Evolutionary conservation across 2,329 filamentous ascomycete genomes (phyloP), one percentile per base, ranked within the genome.

Genomic region (Penicillium fuscoglaucum): DNA sequence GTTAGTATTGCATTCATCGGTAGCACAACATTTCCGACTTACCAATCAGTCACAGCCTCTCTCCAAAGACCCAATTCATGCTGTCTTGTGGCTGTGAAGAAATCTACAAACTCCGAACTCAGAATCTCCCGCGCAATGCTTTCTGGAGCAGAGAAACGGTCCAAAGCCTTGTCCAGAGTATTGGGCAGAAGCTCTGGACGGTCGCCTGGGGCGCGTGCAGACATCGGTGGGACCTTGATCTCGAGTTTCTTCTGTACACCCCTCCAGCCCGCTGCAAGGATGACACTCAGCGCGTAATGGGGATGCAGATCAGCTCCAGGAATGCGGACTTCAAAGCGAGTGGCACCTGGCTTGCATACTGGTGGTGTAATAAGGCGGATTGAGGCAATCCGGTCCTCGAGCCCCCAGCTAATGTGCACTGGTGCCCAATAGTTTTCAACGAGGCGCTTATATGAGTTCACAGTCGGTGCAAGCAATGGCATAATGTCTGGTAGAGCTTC

Each of bases 381-480:
- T 0, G 90, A 95, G 0, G 93, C 93, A 19, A 91, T 92, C 61
- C 93, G 90, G 75, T 98, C 93, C 75, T 98, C 93, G 4, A 96
- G 79, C 0, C 93, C 93, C 93, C 93, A 98, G 0, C 91, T 96
- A 0, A 98, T 93, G 0, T 93, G 96, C 3, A 98, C 93, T 0
- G 93, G 93, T 0, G 93, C 93, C 93, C 93, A 98, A 78, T 96
- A 98, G 78, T 98, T 98, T 79, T 98, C 93, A 2, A 98, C 93
- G 0, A 98, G 84, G 3, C 93, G 88, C 79, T 98, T 98, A 82
- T 98, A 98, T 59, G 90, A 96, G 83, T 98, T 98, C 70, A 98
- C 85, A 0, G 91, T 98, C 0, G 93, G 93, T 0, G 93, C 93
- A 19, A 98, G 82, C 52, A 98, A 82, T 1, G 93, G 93, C 93